Conservation (phyloP, 1,284 basidiomycete genomes). For the Tranzscheliella williamsii region DNA sequence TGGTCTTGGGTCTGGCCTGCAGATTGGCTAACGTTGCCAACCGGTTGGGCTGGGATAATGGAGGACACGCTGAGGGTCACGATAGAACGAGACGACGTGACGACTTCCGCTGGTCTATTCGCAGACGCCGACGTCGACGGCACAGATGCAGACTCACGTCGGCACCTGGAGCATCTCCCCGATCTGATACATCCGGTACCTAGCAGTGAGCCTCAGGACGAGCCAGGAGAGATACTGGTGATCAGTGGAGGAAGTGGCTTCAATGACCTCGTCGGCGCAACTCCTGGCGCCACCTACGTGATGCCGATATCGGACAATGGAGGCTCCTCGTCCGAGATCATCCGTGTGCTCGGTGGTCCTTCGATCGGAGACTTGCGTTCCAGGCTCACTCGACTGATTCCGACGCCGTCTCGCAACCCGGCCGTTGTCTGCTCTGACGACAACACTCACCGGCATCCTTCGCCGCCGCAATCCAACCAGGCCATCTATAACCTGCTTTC, state of each 20-base stretch:
- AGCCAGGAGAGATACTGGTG: constrained; percentile 59
- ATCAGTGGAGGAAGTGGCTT: constrained; percentile 65
- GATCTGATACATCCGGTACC: not conserved
- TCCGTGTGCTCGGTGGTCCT: constrained; percentile 52
- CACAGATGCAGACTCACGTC: constrained; percentile 21
- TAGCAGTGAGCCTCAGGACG: too few species aligned
- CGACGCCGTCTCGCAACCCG: constrained; percentile 65
- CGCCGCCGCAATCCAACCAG: constrained; percentile 35
- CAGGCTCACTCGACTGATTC: constrained; percentile 78
- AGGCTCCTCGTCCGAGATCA: constrained; percentile 51
- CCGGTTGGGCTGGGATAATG: too few species aligned
- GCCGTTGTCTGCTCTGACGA: constrained; percentile 63
- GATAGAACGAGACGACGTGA: constrained; percentile 11
- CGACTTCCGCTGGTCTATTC: constrained; percentile 4
- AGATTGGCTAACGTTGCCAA: too few species aligned
- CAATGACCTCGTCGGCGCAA: constrained; percentile 65
- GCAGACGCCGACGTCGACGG: constrained; percentile 21
- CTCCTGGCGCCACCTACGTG: constrained; percentile 63
- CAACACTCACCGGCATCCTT: constrained; percentile 2
- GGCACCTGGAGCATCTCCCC: too few species aligned
- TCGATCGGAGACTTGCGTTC: constrained; percentile 68
- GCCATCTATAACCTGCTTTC: constrained; percentile 77
- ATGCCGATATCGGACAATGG: constrained; percentile 74
- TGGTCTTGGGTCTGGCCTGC: too few species aligned
- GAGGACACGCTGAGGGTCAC: too few species aligned